These are phyloP conservation scores for Penicillium parvum DNA, from an alignment of 495 filamentous ascomycete species.

Conservation along the genomic window DNA sequence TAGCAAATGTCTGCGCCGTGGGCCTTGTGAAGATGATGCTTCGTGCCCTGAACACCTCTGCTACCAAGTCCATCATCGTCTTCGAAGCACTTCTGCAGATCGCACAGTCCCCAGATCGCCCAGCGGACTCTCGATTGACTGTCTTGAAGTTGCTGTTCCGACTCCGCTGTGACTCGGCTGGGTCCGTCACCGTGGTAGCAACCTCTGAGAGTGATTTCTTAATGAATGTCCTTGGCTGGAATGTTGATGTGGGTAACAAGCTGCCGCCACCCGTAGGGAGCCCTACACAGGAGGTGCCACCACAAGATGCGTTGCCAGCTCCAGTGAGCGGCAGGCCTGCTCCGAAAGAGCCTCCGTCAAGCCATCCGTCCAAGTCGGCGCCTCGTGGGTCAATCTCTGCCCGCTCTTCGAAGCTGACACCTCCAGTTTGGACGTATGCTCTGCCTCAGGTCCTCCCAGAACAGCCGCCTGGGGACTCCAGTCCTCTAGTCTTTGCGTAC, in stretches of 20 bases:
- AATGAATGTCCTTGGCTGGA: constrained; percentile 67
- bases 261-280: constrained; percentile 23
- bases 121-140: constrained; percentile 67
- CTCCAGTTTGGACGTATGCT: constrained; percentile 54
- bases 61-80: constrained; percentile 32
- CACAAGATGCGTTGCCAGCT: constrained; percentile 22
- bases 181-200: constrained; percentile 63
- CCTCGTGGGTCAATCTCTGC: constrained; percentile 31
- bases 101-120: constrained; percentile 35
- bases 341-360: constrained; percentile 20
- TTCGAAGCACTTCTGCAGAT: constrained; percentile 39
- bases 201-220: constrained; percentile 65
- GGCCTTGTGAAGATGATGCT: constrained; percentile 45
- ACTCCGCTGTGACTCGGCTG: constrained; percentile 71
- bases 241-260: constrained; percentile 39
- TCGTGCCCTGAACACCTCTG: constrained; percentile 37
- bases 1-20: constrained; percentile 42
- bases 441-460: constrained; percentile 49
- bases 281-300: constrained; percentile 19
- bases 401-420: constrained; percentile 39
- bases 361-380: constrained; percentile 23
- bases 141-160: constrained; percentile 83
- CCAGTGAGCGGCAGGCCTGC: constrained; percentile 17
- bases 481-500: constrained; percentile 42
- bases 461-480: constrained; percentile 44